Base-by-base conservation (phyloP, 2,329 filamentous ascomycete genomes). In the Fusarium keratoplasticum region DNA sequence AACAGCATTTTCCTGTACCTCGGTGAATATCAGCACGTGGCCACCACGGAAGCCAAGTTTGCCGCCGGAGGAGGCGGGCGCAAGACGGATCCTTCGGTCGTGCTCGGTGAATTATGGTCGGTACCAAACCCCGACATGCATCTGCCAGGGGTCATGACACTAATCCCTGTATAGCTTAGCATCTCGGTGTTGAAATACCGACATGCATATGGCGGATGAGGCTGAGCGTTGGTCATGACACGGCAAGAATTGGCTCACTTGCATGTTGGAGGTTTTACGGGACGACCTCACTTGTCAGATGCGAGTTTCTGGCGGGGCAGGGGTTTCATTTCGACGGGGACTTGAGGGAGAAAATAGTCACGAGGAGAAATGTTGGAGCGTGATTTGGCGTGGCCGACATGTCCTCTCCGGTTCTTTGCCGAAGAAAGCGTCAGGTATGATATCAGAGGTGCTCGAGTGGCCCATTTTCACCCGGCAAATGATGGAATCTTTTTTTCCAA, bases 161-260 rank as follows among this genome's bases (percentile, higher is more conserved):
- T 27, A 27, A 38, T 13, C 42, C 59, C 25, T 52, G 42, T 14
- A 14, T 7, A 36, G 29, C 7, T 35, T 57, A 35, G 33, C 10
- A 16, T 31, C 61, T 72, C 70, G 70, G 70, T 65, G 16, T 60
- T 36, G 22, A 29, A 31, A 38, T 29, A 29, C 70, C 70, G 70
- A 72, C 31, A 9, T 68, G 70, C 70, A 70, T 66, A 36, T 38
- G 11, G 27, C 22, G 22, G 25, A 42, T 62, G 67, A 50, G 60
- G 55, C 60, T 58, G 58, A 47, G 52, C 44, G 61, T 55, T 38
- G 47, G 31, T 10, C 29, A 36, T 57, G 38, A 27, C 29, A 35
- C 33, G 22, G 40, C 25, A 22, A 20, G 38, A 36, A 27, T 44
- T 47, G 38, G 13, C 36, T 47, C 58, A 47, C 29, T 38, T 31